Conservation (phyloP, 495 filamentous ascomycete species). For the Arthonia radiata region DNA sequence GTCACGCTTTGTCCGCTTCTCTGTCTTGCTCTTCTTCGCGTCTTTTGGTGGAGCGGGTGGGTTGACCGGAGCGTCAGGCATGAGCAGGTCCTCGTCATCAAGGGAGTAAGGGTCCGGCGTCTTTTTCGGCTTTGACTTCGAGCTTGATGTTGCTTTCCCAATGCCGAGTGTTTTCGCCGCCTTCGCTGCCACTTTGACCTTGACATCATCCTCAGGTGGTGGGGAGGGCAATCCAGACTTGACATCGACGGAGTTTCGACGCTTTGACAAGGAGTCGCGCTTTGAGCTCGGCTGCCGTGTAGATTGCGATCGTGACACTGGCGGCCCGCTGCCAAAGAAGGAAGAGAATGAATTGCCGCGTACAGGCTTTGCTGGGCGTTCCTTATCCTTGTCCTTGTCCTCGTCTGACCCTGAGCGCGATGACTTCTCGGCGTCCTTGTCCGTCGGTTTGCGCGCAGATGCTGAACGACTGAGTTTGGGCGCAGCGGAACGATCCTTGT, state of each 20-base stretch:
- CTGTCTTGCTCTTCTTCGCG: too few relatives aligned
- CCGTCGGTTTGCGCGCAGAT: slow-evolving; percentile 23
- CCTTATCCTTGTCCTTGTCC: slow-evolving; percentile 15
- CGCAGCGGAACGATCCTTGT: slow-evolving; percentile 5
- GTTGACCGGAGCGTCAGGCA: too few relatives aligned
- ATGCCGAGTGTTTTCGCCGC: slow-evolving; percentile 36
- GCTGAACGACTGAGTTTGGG: slow-evolving; percentile 23
- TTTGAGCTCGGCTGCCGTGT: slow-evolving; percentile 16
- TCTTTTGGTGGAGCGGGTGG: too few relatives aligned
- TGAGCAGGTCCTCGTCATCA: too few relatives aligned
- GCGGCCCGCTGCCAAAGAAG: slow-evolving; percentile 24
- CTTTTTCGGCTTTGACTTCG: too few relatives aligned
- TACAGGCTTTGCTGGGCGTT: slow-evolving; percentile 11
- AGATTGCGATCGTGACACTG: slow-evolving; percentile 25
- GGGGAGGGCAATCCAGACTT: slow-evolving; percentile 24
- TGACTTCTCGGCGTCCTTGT: slow-evolving; percentile 22
- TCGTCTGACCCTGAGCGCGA: slow-evolving; percentile 30
- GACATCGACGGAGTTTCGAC: slow-evolving; percentile 26
- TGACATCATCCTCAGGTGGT: slow-evolving; percentile 25
- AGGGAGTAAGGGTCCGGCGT: too few relatives aligned
- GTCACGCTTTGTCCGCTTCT: too few relatives aligned
- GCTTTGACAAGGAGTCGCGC: slow-evolving; percentile 19
- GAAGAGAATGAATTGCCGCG: slow-evolving; percentile 25
- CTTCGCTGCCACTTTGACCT: slow-evolving; percentile 23
- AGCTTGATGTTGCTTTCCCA: too few relatives aligned